Evolutionary conservation across 345 rosid genomes (phyloP), one percentile per base, ranked within the genome.

Genomic region (Conringia planisiliqua): DNA sequence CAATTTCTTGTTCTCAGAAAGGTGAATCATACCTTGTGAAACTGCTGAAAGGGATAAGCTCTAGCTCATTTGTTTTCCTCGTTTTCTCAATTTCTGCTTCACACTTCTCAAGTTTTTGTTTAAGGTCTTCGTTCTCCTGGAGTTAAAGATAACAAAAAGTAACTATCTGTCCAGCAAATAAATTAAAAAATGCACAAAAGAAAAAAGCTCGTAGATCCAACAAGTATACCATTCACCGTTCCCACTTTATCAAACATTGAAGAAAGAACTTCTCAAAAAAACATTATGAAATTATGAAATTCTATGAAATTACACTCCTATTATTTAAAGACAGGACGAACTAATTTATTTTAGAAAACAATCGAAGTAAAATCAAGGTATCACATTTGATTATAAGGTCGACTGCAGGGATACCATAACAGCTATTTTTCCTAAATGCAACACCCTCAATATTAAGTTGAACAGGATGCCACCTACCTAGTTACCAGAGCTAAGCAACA

Each of bases 21-120:
- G 30, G 66, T 72, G 29, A 70, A 58, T 56, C 80, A 33, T 76
- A 89, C 98, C 77, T 82, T 55, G 85, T 73, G 71, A 88, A 83
- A 79, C 85, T 86, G 70, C 89, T 75, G 46, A 90, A 67, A n/a
- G 96, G 97, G 61, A 95, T 81, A 74, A 90, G 87, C 70, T 64
- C 74, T 70, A 83, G 76, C 82, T 95, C 97, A 73, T 83, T 84
- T 22, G 87, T 79, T 81, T 90, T 92, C 85, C 91, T 80, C 70
- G 74, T 67, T 73, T 78, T 83, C 81, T 95, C 96, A 48, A 88
- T 69, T 79, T 95, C 96, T 68, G 89, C 88, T 84, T 95, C 95
- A 77, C 85, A 90, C 76, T 78, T 89, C 77, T 82, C 87, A 68
- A 89, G 86, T 76, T 89, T 89, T 32, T 77, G 84, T 78, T 84